These are phyloP conservation scores for Podospora pseudopauciseta DNA, from an alignment of 495 filamentous ascomycete genomes.

Conservation along the genomic window DNA sequence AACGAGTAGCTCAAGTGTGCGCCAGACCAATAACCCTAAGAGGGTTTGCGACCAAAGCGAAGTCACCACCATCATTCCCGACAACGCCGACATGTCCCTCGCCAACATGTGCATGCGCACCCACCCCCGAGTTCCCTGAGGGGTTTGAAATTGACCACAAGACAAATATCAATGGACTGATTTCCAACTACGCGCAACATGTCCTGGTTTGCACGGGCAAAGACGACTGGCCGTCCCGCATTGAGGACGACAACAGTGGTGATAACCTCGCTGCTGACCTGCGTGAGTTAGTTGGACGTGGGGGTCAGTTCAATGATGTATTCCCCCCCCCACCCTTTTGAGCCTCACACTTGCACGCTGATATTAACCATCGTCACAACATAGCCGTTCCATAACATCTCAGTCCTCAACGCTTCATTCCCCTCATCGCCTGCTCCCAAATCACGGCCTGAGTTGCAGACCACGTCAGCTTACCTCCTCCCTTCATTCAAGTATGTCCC, in stretches of 20 bases:
- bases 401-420: constrained; percentile 70
- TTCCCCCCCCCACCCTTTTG: neutral
- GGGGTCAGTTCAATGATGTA: constrained; percentile 69
- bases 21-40: neutral
- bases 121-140: constrained; percentile 60
- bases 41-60: constrained; percentile 13
- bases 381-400: constrained; percentile 76
- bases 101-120: constrained; percentile 66
- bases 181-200: constrained; percentile 77
- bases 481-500: constrained; percentile 77
- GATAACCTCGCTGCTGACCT: constrained; percentile 68
- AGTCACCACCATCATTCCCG: constrained; percentile 35
- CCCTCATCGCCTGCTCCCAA: constrained; percentile 36
- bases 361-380: neutral
- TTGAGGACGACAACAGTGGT: constrained; percentile 49
- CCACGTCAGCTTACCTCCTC: constrained; percentile 65
- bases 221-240: constrained; percentile 75
- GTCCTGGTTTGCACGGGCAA: constrained; percentile 77
- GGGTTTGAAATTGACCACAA: constrained; percentile 72
- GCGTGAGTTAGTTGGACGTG: constrained; percentile 61
- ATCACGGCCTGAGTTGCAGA: constrained; percentile 39
- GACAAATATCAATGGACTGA: constrained; percentile 65
- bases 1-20: constrained; percentile 8
- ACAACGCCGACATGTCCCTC: constrained; percentile 63
- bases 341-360: neutral